Base-by-base conservation (phyloP, 192 early-diverging fungal genomes). In the Phycomyces blakesleeanus region DNA sequence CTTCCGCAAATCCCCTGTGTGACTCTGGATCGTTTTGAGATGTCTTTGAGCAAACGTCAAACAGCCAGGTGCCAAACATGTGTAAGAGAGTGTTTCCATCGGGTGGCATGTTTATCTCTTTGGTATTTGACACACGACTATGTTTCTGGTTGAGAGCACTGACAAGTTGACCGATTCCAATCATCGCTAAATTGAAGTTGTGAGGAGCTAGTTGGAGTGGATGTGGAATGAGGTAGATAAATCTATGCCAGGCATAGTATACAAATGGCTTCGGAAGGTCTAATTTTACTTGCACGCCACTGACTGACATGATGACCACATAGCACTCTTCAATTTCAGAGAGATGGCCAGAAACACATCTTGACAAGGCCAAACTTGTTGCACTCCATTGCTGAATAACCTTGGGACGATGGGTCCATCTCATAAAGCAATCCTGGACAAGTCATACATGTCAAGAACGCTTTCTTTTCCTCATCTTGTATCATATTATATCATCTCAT, bases 41-140 rank as follows among this genome's bases (percentile, higher is more conserved):
- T n/a, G 72, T 51, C 10, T 51, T 58, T 16, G 81, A 55, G 51
- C 78, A 79, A 0, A 87, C 87, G 34, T 89, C 87, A 80, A 93
- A 93, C 9, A 95, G 74, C 83, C 85, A 91, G 0, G 70, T 57
- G 1, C 89, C 91, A 83, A 93, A 92, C 87, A 93, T 92, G 59
- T 86, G 75, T 51, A 95, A 78, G 9, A 95, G 50, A 0, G 89
- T 90, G 58, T 91, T 93, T 16, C 89, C 89, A 71, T 92, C 78
- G 0, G 86, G 80, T 16, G 75, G 67, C 18, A 18, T 54, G 41
- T 58, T 66, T 39, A 15, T 66, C 69, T 42, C 65, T 66, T n/a
- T n/a, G n/a, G n/a, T 67, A 66, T 2, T 66, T 55, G 47, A 50
- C 29, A 34, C 29, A 5, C 29, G 29, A 7, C 7, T 34, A 47